Base-by-base conservation (phyloP, 2,329 filamentous ascomycete species). In the Penicillium brevicompactum region DNA sequence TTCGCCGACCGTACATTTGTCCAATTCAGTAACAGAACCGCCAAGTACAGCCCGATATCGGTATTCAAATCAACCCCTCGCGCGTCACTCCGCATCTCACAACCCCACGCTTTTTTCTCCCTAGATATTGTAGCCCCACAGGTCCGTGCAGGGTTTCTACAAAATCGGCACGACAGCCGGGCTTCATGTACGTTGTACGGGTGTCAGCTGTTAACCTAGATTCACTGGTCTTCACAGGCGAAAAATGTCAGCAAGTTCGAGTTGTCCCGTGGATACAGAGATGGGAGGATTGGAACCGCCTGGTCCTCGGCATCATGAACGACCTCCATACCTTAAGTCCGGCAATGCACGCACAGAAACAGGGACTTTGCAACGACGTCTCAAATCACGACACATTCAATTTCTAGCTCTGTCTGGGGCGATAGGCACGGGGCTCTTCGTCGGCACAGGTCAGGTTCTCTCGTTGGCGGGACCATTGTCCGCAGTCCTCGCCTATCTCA, bases 351-450 rank as follows among this genome's bases (percentile, higher is more conserved):
- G 40, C 18, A 18, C 13, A 13, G 60, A 64, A 37, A 53, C 62
- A 10, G 64, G 63, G 53, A 80, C 76, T 3, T 46, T 67, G 3
- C 57, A 71, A 32, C 63, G 73, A 45, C 66, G 69, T 42, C 62
- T 76, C 37, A 74, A 74, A 50, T 69, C 71, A 2, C 63, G 74
- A 49, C 74, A 76, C 59, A 64, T 76, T 24, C 73, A 75, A 47
- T 70, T 76, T 44, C 67, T 74, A 47, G 72, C 68, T 2, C 64
- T 75, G 4, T 72, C 71, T 9, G 73, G 73, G 1, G 67, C 67
- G 4, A 73, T 75, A 47, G 70, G 72, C 4, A 70, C 65, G 3
- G 70, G 64, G 5, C 67, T 75, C 4, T 72, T 73, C 40, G 69
- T 74, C 8, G 66, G 67, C 10, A 70, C 69, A 16, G 73, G 72